A percentile compares a stretch with the other conserved stretches of the same genome.
These are phyloP conservation scores for Botrytis pseudocinerea DNA, from an alignment of 2,329 filamentous ascomycete genomes.

Conservation along the genomic window DNA sequence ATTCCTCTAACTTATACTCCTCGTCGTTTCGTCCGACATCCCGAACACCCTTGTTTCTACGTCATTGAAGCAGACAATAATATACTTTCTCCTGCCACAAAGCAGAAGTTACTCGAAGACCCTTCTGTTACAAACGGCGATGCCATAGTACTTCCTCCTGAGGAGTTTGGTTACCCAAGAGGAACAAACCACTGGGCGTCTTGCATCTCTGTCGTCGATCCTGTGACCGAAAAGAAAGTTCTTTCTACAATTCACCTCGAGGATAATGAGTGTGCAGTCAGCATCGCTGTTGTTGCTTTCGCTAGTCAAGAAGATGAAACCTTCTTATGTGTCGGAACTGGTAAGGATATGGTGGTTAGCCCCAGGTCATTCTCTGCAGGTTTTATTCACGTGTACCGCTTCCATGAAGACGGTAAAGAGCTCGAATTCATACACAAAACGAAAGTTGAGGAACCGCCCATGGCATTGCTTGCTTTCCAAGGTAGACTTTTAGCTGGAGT, in stretches of 20 bases:
- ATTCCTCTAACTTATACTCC: conserved; percentile 90
- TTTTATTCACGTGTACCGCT: conserved; percentile 89
- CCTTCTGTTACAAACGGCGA: conserved; percentile 71
- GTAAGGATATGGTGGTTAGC: conserved; percentile 80
- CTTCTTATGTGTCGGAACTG: conserved; percentile 92
- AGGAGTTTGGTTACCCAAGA: conserved; percentile 86
- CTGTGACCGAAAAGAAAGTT: conserved; percentile 70
- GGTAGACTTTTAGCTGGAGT: conserved; percentile 85
- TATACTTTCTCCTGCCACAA: conserved; percentile 77
- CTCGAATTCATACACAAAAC: conserved; percentile 97
- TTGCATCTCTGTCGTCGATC: conserved; percentile 90
- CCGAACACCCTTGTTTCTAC: conserved; percentile 86
- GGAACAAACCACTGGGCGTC: conserved; percentile 90
- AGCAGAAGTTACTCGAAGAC: conserved; percentile 72
- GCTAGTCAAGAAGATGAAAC: conserved; percentile 83
- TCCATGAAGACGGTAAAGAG: conserved; percentile 81
- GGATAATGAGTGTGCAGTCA: conserved; percentile 90
- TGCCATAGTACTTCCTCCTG: conserved; percentile 66
- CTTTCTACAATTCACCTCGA: conserved; percentile 78
- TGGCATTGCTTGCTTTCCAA: conserved; percentile 90
- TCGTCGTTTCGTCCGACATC: conserved; percentile 81
- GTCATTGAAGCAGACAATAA: conserved; percentile 94
- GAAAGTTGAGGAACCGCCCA: conserved; percentile 82
- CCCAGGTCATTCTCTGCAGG: conserved; percentile 76
- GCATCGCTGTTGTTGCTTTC: conserved; percentile 81